Percentiles rank a stretch among this genome's conserved stretches.
Conservation (phyloP, 371 early-diverging fungal genomes). For the Mucor mucedo region DNA sequence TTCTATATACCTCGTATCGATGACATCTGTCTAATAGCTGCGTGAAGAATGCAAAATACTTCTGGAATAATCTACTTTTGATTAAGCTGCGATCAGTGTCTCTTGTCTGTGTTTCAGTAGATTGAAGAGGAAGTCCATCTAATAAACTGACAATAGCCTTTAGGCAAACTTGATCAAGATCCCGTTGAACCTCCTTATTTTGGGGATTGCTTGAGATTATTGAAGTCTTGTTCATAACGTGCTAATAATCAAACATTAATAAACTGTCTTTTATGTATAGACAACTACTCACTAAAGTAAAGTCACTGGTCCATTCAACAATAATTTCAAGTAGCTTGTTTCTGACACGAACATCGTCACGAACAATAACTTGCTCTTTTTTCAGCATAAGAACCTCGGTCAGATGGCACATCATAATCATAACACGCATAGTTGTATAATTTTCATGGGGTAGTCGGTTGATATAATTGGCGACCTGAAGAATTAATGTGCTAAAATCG, state of each 20-base stretch:
- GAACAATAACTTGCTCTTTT: conserved; percentile 75
- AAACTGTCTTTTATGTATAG: not conserved
- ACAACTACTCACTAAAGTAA: conserved; percentile 45
- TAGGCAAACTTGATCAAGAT: conserved; percentile 82
- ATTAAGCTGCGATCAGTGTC: conserved; percentile 64
- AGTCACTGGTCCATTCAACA: conserved; percentile 86
- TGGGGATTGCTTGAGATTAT: conserved; percentile 13
- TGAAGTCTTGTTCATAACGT: conserved; percentile 13
- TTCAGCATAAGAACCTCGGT: conserved; percentile 79
- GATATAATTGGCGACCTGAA: conserved; percentile 76
- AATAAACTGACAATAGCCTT: conserved; percentile 80
- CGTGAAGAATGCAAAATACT: conserved; percentile 85
- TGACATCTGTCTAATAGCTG: conserved; percentile 84
- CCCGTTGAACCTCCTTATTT: conserved; percentile 70
- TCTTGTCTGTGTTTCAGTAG: conserved; percentile 56
- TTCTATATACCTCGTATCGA: conserved; percentile 45
- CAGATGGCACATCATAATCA: conserved; percentile 84
- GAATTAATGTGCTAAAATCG: conserved; percentile 79
- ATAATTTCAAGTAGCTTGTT: conserved; percentile 79
- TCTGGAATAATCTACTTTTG: conserved; percentile 77
- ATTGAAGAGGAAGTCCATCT: conserved; percentile 79
- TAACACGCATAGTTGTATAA: conserved; percentile 68
- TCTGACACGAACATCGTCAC: conserved; percentile 83
- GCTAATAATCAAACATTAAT: conserved; percentile 7
- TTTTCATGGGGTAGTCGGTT: conserved; percentile 67